Conservation (phyloP, 305 asterid genomes). For the Caryopteris hybrid region DNA sequence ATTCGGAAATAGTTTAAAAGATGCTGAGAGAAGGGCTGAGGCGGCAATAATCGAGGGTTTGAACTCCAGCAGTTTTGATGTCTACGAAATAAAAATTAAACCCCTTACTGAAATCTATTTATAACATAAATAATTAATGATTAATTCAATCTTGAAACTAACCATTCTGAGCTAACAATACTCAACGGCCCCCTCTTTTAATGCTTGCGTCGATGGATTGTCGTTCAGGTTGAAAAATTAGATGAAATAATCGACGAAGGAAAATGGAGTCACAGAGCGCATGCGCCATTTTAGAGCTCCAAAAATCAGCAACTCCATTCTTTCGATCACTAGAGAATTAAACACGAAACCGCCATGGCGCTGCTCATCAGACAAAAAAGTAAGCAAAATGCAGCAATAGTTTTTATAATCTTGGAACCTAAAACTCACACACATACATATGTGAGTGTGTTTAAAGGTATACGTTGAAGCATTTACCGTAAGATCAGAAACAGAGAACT, state of each 20-base stretch:
- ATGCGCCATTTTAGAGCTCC: conserved; percentile 69
- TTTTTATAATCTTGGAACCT: neutral
- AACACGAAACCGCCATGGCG: conserved; percentile 33
- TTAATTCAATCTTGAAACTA: neutral
- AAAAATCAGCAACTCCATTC: conserved; percentile 65
- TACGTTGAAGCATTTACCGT: conserved; percentile 28
- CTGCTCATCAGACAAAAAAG: conserved; percentile 6
- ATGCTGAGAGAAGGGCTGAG: conserved; percentile 51
- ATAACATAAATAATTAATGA: neutral
- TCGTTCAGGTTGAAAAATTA: conserved; percentile 36
- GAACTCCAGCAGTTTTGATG: conserved; percentile 45
- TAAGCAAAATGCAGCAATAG: too few species aligned
- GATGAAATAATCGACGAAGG: conserved; percentile 44
- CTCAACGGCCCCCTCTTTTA: conserved; percentile 46
- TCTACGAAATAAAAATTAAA: conserved; percentile 23
- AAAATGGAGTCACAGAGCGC: conserved; percentile 65
- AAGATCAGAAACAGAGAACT: conserved; percentile 33
- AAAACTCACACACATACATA: neutral
- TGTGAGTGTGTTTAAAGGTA: neutral
- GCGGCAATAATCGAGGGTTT: conserved; percentile 59
- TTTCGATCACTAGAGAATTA: conserved; percentile 31
- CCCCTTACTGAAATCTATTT: too few species aligned
- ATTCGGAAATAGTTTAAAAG: conserved; percentile 42
- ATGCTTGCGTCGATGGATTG: conserved; percentile 29
- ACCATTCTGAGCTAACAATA: conserved; percentile 59